Conservation (phyloP, 768 basidiomycete species). For the Kwoniella dendrophila region DNA sequence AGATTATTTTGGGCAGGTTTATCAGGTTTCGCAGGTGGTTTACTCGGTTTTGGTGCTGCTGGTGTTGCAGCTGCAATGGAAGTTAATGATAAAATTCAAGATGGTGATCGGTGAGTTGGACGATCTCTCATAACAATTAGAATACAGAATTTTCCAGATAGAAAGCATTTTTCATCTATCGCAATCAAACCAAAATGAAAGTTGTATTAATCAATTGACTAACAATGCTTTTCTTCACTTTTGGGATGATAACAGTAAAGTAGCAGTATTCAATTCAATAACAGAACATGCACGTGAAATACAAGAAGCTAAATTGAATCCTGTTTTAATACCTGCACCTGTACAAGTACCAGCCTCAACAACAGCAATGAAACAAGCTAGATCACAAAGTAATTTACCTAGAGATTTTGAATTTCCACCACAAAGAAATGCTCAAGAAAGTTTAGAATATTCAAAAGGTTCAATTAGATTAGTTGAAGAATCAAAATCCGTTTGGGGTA, state of each 20-base stretch:
- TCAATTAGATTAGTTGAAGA: slow-evolving; percentile 12
- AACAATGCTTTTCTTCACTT: neutral
- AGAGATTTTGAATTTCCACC: slow-evolving; percentile 27
- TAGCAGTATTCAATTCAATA: slow-evolving; percentile 18
- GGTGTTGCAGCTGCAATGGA: slow-evolving; percentile 25
- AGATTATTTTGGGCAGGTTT: slow-evolving; percentile 19
- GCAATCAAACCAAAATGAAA: neutral
- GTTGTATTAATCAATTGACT: neutral
- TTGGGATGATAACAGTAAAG: slow-evolving; percentile 20
- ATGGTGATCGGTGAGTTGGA: slow-evolving; percentile 25
- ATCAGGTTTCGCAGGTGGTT: slow-evolving; percentile 15
- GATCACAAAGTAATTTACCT: slow-evolving; percentile 17
- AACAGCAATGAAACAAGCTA: slow-evolving; percentile 16
- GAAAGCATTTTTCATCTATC: neutral
- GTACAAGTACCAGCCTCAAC: slow-evolving; percentile 16
- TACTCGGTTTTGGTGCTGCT: slow-evolving; percentile 25
- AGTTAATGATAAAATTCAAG: slow-evolving; percentile 24
- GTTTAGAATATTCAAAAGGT: neutral
- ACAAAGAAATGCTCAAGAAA: slow-evolving; percentile 13
- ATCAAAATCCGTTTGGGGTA: slow-evolving; percentile 9
- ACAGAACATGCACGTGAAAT: slow-evolving; percentile 18
- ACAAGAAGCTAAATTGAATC: slow-evolving; percentile 18
- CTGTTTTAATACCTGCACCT: slow-evolving; percentile 11
- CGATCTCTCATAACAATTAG: neutral
- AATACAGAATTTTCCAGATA: too few relatives aligned